Evolutionary conservation across 164 flowering plant species (phyloP), one percentile per base, ranked within the genome.

Genomic region (Dillenia suffruticosa): DNA sequence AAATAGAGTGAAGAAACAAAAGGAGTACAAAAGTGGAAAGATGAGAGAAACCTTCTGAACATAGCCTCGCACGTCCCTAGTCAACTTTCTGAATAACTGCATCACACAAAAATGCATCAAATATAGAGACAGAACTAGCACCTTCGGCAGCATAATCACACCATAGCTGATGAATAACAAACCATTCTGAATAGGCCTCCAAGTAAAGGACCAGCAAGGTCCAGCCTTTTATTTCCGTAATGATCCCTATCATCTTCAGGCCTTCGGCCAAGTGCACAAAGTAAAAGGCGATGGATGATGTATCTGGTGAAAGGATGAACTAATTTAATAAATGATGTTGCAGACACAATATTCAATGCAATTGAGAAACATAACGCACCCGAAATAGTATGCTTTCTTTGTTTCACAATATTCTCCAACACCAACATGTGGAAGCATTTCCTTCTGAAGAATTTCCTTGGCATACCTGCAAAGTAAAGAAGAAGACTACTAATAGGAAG

Each of bases 341-440:
- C 49, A 55, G 19, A 47, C 11, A 59, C 13, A 15, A 44, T 40
- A 58, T 44, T 45, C 9, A 46, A 63, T 32, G 10, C n/a, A 19
- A 0, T 13, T 46, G 50, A 51, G 9, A 32, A 32, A 40, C 22
- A 51, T 24, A 22, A 57, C 77, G 15, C 76, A 95, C 96, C 99
- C 98, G 69, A 95, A 95, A 70, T 92, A 92, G 71, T 88, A 95
- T 49, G 98, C 98, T 69, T 95, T 95, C 76, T 92, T 95, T 15
- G 99, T 95, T 75, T 95, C 99, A 65, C 98, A 95, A 73, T 79
- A 88, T 65, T 92, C 99, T 48, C 88, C 96, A 64, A 80, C 80
- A 17, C 98, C 98, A 66, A 95, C 99, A 81, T 95, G 99, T 46
- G 99, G 99, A 70, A 95, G 92, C 99, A 95, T 95, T 79, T 92